phyloP scores from a whole-genome alignment of 2,329 filamentous ascomycete species.

The Xylaria sp. region DNA sequence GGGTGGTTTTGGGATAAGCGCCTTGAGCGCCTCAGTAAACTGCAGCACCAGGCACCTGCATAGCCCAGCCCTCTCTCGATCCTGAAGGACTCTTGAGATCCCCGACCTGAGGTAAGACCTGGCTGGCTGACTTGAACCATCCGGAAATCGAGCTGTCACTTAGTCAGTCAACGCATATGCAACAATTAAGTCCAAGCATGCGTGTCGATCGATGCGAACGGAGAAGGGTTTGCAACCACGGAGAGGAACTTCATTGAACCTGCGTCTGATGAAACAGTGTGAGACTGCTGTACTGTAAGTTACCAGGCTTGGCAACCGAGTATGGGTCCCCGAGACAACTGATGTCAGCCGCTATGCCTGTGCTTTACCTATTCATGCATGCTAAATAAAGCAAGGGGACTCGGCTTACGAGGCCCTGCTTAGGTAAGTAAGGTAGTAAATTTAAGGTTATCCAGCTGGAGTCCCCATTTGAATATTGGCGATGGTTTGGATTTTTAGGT shows the following conservation, averaged over 20 bases:
- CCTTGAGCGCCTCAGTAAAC: neutral
- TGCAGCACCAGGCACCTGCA: neutral
- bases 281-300: neutral
- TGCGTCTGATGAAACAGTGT: conserved; percentile 26
- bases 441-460: neutral
- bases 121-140: neutral
- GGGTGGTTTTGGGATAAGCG: neutral
- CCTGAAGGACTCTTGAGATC: neutral
- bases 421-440: neutral
- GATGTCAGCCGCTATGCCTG: conserved; percentile 5
- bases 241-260: neutral
- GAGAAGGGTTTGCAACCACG: neutral
- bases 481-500: neutral
- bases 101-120: neutral
- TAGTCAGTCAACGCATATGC: neutral
- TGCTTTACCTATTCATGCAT: neutral
- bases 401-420: neutral
- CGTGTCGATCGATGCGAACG: neutral
- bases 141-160: neutral
- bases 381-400: conserved; percentile 7
- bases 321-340: neutral
- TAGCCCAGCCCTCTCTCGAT: conserved; percentile 2
- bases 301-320: conserved; percentile 3
- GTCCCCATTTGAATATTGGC: neutral
- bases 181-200: neutral